Conservation (phyloP, 306 rosid species). For the Begonia peltatifolia region DNA sequence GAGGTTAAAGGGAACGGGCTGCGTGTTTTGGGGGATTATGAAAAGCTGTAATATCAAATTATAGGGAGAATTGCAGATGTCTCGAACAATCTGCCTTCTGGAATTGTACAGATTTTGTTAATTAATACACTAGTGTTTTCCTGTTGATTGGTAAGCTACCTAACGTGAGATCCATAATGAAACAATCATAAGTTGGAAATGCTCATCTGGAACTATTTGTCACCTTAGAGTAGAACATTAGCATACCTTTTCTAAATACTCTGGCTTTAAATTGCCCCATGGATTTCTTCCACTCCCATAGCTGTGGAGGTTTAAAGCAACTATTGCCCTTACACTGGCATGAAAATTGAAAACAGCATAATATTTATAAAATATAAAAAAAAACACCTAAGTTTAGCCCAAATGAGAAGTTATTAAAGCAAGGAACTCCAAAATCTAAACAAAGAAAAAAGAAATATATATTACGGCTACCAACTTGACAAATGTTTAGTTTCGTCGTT, state of each 20-base stretch:
- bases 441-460: too few species aligned
- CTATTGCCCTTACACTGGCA: conserved; percentile 84
- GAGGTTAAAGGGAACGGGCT: too few species aligned
- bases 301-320: conserved; percentile 86
- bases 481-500: too few species aligned
- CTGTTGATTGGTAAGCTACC: too few species aligned
- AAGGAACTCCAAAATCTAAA: background rate
- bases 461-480: too few species aligned
- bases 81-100: too few species aligned
- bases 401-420: background rate
- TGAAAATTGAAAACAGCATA: conserved; percentile 14
- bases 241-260: conserved; percentile 85
- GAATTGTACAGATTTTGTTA: too few species aligned
- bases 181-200: background rate
- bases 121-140: too few species aligned
- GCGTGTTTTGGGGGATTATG: too few species aligned
- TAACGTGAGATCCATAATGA: too few species aligned
- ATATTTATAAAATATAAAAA: conserved; percentile 7
- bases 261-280: conserved; percentile 82
- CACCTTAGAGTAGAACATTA: conserved; percentile 4
- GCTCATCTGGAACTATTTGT: conserved; percentile 3
- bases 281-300: conserved; percentile 98
- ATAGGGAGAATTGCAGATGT: too few species aligned
- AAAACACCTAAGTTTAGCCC: background rate
- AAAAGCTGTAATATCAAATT: too few species aligned